Base-by-base conservation (phyloP, 1,284 basidiomycete species). In the Tilletiaria anomala region DNA sequence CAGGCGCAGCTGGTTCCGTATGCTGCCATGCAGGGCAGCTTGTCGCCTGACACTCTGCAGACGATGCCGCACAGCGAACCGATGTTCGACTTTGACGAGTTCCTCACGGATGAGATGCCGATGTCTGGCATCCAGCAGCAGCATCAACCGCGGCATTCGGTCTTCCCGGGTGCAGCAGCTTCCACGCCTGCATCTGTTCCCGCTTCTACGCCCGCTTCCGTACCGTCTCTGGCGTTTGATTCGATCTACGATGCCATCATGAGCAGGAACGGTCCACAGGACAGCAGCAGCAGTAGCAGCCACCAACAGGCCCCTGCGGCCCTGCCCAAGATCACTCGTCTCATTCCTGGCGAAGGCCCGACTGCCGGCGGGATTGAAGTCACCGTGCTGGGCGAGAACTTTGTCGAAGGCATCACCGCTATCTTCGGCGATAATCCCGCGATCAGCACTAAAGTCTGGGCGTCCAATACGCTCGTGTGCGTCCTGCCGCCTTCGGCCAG, bases 391-490 rank as follows among this genome's bases (percentile, higher is more conserved):
- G 93, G 93, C 17, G 58, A 61, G 38, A 59, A 65, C 35, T 96
- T 99, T 70, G 56, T 66, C 14, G 70, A 69, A 10, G 72, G 71
- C 26, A 66, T 73, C 37, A 69, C 79, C 40, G 85, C 86, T 58
- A 71, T 87, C 5, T 97, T 97, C 68, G 91, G 91, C 21, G 84
- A 83, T 50, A 74, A 78, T 4, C 70, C 78, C 2, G 82, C 88
- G 3, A 80, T 78, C 41, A 81, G 79, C 17, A 94, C 88, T 0
- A 81, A 84, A 53, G 76, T 83, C 31, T 94, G 88, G 82, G 86
- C 84, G 57, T 80, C 86, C 47, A 91, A 87, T 56, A 91, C 91
- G 31, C 75, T 96, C 3, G 83, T 94, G 11, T 96, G 91, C 66
- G 70, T 91, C 29, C 68, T 97, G 37, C 93, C 93, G 2, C 85